Conservation (phyloP, 2,329 filamentous ascomycete genomes). For the Penicillium sp. region DNA sequence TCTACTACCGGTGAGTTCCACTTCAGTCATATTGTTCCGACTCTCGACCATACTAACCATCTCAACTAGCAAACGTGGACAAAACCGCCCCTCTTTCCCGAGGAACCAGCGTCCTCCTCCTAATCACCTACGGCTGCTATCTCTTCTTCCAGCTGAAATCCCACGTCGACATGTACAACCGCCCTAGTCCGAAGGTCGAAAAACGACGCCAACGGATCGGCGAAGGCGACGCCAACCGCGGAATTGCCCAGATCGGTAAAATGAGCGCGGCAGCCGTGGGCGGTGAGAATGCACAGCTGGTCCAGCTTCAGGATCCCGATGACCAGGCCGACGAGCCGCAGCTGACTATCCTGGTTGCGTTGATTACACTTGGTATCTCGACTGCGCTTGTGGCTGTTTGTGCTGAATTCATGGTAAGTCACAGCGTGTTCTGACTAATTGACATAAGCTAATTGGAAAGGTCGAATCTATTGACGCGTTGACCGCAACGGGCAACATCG, state of each 20-base stretch:
- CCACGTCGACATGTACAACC: slow-evolving; percentile 73
- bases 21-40: not conserved
- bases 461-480: slow-evolving; percentile 55
- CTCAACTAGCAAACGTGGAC: not conserved
- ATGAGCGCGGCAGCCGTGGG: slow-evolving; percentile 47
- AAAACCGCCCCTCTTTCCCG: slow-evolving; percentile 30
- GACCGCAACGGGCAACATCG: slow-evolving; percentile 47
- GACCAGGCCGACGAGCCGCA: slow-evolving; percentile 72
- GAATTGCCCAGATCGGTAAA: slow-evolving; percentile 52
- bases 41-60: not conserved
- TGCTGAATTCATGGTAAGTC: slow-evolving; percentile 56
- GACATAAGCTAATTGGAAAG: too few species aligned
- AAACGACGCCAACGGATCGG: slow-evolving; percentile 49
- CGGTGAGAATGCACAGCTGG: slow-evolving; percentile 48
- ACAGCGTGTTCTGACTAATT: too few species aligned
- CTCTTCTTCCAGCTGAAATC: slow-evolving; percentile 89
- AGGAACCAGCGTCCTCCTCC: slow-evolving; percentile 67
- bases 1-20: slow-evolving; percentile 27
- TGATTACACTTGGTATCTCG: slow-evolving; percentile 65
- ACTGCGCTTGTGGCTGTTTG: slow-evolving; percentile 78
- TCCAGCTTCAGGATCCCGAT: slow-evolving; percentile 52
- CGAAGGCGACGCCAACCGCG: slow-evolving; percentile 48
- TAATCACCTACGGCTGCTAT: slow-evolving; percentile 78
- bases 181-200: slow-evolving; percentile 70
- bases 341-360: slow-evolving; percentile 65